These are phyloP conservation scores for Colletotrichum sansevieriae DNA, from an alignment of 2,329 filamentous ascomycete species.

Conservation along the genomic window DNA sequence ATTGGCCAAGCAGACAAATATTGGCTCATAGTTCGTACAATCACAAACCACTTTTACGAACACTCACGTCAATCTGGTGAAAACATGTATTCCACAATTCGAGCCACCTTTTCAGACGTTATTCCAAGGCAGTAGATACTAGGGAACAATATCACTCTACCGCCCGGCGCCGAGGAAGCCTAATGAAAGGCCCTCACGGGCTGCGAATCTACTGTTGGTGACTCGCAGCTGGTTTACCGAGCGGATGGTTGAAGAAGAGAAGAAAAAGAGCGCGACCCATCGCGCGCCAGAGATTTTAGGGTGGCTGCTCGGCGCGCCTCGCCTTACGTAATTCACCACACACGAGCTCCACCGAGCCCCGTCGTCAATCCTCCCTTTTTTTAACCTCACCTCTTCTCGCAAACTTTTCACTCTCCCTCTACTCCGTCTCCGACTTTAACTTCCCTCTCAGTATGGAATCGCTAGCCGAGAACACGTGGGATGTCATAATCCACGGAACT, in stretches of 20 bases:
- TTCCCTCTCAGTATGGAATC: conserved; percentile 72
- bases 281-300: conserved; percentile 32
- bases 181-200: conserved; percentile 66
- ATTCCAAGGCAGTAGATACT: conserved; percentile 93
- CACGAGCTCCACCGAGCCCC: conserved; percentile 26
- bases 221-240: conserved; percentile 50
- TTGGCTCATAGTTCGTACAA: not conserved
- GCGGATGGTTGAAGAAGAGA: conserved; percentile 55
- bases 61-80: not conserved
- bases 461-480: conserved; percentile 80
- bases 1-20: not conserved
- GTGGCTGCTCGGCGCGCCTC: conserved; percentile 36
- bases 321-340: not conserved
- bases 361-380: conserved; percentile 43
- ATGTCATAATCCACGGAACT: conserved; percentile 84
- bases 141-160: conserved; percentile 72
- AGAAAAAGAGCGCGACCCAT: conserved; percentile 43
- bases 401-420: conserved; percentile 17
- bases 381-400: conserved; percentile 36
- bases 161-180: conserved; percentile 67
- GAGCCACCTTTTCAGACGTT: conserved; percentile 83
- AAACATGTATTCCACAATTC: conserved; percentile 80
- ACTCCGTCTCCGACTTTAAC: not conserved
- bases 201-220: conserved; percentile 45
- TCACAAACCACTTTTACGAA: not conserved